These are phyloP conservation scores for Ophiostoma tasmaniense DNA, from an alignment of 2,329 filamentous ascomycete genomes.

Conservation along the genomic window DNA sequence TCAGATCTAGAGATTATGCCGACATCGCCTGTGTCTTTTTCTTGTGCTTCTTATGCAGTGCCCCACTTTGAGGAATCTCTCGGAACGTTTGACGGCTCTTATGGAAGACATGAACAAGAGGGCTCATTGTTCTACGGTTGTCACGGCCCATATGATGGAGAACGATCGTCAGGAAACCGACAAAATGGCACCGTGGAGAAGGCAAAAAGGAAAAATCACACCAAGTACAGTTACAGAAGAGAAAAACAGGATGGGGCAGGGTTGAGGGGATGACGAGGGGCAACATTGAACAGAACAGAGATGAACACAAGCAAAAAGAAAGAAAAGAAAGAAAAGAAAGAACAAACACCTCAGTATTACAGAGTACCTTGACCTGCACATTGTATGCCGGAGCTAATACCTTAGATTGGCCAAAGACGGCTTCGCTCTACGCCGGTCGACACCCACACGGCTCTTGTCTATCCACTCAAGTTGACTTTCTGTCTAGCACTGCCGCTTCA, in stretches of 20 bases:
- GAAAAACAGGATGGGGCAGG: background rate
- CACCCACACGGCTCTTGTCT: background rate
- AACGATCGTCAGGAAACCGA: background rate
- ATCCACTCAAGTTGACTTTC: background rate
- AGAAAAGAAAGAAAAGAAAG: background rate
- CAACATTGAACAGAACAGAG: background rate
- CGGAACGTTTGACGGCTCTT: background rate
- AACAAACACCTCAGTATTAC: background rate
- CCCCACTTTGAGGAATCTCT: conserved; percentile 13
- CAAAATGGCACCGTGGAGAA: background rate
- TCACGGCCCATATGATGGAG: background rate
- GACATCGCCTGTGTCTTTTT: conserved; percentile 30
- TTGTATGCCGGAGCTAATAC: background rate
- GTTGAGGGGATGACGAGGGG: background rate
- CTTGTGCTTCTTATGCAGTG: conserved; percentile 15
- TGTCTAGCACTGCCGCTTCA: background rate
- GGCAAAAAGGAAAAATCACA: too few relatives aligned
- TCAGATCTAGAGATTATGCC: conserved; percentile 47
- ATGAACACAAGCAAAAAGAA: background rate
- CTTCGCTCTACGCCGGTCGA: background rate
- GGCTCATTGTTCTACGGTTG: background rate
- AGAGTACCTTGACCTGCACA: background rate
- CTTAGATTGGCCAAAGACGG: background rate
- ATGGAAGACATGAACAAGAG: background rate
- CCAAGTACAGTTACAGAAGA: background rate